phyloP scores from a whole-genome alignment of 345 rosid genomes.

The Hibiscus trionum region DNA sequence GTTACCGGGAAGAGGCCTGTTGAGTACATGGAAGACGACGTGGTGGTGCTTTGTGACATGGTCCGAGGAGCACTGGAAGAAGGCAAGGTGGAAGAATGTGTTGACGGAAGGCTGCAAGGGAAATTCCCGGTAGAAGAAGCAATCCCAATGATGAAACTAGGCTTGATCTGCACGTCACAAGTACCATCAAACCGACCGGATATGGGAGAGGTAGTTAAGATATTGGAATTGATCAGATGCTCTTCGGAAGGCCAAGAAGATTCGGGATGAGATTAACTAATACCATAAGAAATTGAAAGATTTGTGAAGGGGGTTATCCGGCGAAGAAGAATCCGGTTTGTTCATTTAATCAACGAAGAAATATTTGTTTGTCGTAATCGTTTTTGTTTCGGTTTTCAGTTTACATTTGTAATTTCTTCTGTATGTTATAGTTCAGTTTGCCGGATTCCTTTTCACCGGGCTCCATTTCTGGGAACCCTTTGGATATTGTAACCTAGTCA shows the following conservation, averaged over 20 bases:
- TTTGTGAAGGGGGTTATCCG: conserved; percentile 27
- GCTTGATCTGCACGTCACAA: conserved; percentile 88
- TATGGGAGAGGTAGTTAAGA: conserved; percentile 93
- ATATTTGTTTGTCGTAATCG: neutral
- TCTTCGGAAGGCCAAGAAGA: conserved; percentile 73
- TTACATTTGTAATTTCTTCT: conserved; percentile 32
- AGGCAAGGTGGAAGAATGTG: conserved; percentile 75
- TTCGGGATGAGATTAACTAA: conserved; percentile 32
- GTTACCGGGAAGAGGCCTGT: conserved; percentile 91
- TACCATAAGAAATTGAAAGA: conserved; percentile 1
- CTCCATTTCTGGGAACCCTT: conserved; percentile 33
- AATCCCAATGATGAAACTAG: conserved; percentile 79
- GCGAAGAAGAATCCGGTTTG: conserved; percentile 78
- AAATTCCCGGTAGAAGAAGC: conserved; percentile 82
- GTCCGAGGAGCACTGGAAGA: conserved; percentile 85
- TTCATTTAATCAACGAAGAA: conserved; percentile 6
- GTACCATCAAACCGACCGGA: conserved; percentile 98
- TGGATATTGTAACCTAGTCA: neutral
- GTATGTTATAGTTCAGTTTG: conserved; percentile 16
- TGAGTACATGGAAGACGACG: conserved; percentile 98
- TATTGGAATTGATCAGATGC: conserved; percentile 82
- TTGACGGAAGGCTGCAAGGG: conserved; percentile 61
- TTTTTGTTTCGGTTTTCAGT: conserved; percentile 12
- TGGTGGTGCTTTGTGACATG: conserved; percentile 91
- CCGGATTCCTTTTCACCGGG: conserved; percentile 91